These are phyloP conservation scores for Hygrocybe coccinea DNA, from an alignment of 768 basidiomycete species.

Conservation along the genomic window DNA sequence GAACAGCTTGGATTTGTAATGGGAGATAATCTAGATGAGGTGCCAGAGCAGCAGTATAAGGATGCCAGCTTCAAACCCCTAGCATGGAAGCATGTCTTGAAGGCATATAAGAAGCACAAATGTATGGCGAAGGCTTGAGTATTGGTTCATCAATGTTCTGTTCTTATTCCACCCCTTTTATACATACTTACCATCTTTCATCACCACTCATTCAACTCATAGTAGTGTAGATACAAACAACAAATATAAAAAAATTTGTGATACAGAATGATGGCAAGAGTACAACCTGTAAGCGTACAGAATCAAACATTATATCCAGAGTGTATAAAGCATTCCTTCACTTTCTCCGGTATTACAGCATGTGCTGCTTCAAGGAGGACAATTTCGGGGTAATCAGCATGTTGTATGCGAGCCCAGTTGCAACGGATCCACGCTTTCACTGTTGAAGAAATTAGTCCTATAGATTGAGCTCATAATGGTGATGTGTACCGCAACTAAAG, in stretches of 20 bases:
- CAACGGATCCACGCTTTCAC: conserved; percentile 7
- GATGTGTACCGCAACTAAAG: neutral
- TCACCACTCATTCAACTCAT: no score
- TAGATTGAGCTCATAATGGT: no score
- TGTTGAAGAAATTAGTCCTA: neutral
- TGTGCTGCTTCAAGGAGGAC: conserved; percentile 2
- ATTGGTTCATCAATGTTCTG: no score
- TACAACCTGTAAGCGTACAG: neutral
- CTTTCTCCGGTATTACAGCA: neutral
- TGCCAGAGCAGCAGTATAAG: neutral
- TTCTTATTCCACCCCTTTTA: no score
- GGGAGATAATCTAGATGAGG: neutral
- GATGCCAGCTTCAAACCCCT: neutral
- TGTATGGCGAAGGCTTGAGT: no score
- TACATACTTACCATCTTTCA: no score
- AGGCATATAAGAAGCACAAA: no score
- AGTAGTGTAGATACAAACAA: no score
- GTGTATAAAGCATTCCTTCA: neutral
- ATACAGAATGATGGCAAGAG: no score
- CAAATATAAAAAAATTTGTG: no score
- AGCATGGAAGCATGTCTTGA: neutral
- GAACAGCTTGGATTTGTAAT: neutral
- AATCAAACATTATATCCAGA: neutral
- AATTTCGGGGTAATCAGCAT: conserved; percentile 6
- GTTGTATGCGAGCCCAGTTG: conserved; percentile 6